Conservation (phyloP, 805 yeast genomes). For the Kodamaea laetipori region DNA sequence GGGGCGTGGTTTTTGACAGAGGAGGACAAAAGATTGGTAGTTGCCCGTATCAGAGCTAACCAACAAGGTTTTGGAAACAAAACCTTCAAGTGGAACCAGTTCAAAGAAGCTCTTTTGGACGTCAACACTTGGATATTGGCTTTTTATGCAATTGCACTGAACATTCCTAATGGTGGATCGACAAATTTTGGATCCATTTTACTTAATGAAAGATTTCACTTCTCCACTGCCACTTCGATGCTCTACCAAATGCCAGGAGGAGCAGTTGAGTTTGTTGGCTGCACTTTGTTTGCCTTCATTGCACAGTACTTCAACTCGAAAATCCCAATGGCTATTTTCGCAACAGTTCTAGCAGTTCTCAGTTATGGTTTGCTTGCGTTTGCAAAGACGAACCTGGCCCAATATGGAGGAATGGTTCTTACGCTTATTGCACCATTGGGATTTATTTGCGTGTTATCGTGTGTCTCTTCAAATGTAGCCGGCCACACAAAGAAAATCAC, state of each 20-base stretch:
- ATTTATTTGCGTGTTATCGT: slow-evolving; percentile 33
- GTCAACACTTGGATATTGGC: slow-evolving; percentile 38
- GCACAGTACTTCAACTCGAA: slow-evolving; percentile 30
- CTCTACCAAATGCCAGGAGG: slow-evolving; percentile 51
- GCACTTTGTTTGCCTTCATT: slow-evolving; percentile 30
- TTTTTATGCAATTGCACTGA: slow-evolving; percentile 25
- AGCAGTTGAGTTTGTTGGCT: slow-evolving; percentile 47
- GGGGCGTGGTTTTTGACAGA: slow-evolving; percentile 28
- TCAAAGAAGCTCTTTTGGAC: slow-evolving; percentile 38
- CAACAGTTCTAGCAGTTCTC: slow-evolving; percentile 24
- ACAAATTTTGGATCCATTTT: slow-evolving; percentile 40
- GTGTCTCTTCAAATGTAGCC: slow-evolving; percentile 50
- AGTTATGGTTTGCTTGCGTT: slow-evolving; percentile 46
- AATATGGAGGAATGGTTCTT: slow-evolving; percentile 33
- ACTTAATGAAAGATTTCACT: slow-evolving; percentile 28
- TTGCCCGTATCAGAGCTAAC: slow-evolving; percentile 51
- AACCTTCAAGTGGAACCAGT: slow-evolving; percentile 38
- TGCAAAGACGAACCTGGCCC: slow-evolving; percentile 28
- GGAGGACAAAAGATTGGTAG: slow-evolving; percentile 38
- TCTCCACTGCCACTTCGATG: slow-evolving; percentile 35
- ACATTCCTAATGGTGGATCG: slow-evolving; percentile 41
- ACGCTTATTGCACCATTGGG: slow-evolving; percentile 33
- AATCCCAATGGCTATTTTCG: slow-evolving; percentile 27
- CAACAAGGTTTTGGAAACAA: slow-evolving; percentile 48
- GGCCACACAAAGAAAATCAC: slow-evolving; percentile 60